Percentiles rank a stretch among this genome's conserved stretches.
Conservation (phyloP, 116 monocot species). For the Posidonia oceanica region DNA sequence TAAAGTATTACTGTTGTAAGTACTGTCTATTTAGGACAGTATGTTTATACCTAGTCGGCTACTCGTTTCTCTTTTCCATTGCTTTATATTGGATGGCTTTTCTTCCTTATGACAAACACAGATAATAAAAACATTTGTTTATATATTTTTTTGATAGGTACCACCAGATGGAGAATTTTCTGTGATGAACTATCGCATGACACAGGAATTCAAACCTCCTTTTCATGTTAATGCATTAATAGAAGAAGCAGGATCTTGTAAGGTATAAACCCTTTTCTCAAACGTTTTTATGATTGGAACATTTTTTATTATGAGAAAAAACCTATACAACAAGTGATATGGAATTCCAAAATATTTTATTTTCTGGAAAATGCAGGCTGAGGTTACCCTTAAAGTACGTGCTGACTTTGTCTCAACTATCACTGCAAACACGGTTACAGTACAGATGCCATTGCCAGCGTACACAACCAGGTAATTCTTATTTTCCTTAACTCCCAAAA, state of each 20-base stretch:
- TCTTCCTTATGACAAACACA: no score
- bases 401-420: conserved; percentile 75
- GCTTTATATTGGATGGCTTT: no score
- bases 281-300: neutral
- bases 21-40: no score
- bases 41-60: no score
- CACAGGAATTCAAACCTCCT: conserved; percentile 97
- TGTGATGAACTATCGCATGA: conserved; percentile 97
- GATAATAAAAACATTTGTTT: no score
- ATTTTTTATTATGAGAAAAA: neutral
- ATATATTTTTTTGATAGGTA: conserved; percentile 26
- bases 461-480: conserved; percentile 72
- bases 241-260: conserved; percentile 82
- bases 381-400: conserved; percentile 78
- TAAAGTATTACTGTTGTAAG: no score
- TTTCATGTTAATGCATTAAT: conserved; percentile 83
- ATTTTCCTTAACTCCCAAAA: neutral
- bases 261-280: conserved; percentile 24
- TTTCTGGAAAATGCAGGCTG: conserved; percentile 46
- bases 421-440: conserved; percentile 67
- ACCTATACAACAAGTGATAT: neutral
- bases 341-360: neutral
- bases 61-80: no score
- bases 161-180: conserved; percentile 98
- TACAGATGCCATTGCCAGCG: conserved; percentile 89